Base-by-base conservation (phyloP, 2,329 filamentous ascomycete genomes). In the Penicillium sclerotiorum region DNA sequence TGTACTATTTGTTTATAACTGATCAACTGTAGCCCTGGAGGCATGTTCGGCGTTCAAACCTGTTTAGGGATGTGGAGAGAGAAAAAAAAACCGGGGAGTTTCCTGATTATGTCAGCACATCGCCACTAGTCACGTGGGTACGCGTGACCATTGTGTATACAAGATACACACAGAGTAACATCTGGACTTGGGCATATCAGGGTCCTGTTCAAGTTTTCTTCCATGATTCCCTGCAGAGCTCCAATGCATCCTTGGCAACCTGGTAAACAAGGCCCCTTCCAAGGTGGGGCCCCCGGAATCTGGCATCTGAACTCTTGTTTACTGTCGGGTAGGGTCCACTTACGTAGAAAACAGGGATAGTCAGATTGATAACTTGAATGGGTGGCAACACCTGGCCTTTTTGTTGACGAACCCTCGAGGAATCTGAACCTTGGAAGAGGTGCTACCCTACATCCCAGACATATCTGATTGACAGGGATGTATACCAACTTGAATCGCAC, bases 41-140 rank as follows among this genome's bases (percentile, higher is more conserved):
- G n/a, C n/a, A n/a, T n/a, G n/a, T n/a, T 36, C 33, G 33, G 33
- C 15, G 7, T 15, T 18, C 33, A 33, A 43, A 43, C 40, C 40
- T 33, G 27, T 43, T 43, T 33, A 40, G 40, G 40, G 40, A 32
- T 33, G 40, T 43, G 40, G 40, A 33, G 40, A 43, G 6, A 22
- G 17, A 3, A 13, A 28, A 9, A 8, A 9, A 9, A 28, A 13
- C 13, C 25, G 13, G 25, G n/a, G n/a, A n/a, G n/a, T n/a, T n/a
- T n/a, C 37, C 7, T 27, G 33, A 41, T 27, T 22, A 18, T n/a
- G 4, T 12, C 6, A 41, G 17, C 38, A 18, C 28, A 41, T 47
- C 45, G 45, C 45, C 45, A 47, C 45, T 8, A 13, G 23, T 48
- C 46, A 48, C 46, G 46, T 48, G 46, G 21, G 25, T 20, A 40